Base-by-base conservation (phyloP, 371 early-diverging fungal species). In the Nematocida sp. region DNA sequence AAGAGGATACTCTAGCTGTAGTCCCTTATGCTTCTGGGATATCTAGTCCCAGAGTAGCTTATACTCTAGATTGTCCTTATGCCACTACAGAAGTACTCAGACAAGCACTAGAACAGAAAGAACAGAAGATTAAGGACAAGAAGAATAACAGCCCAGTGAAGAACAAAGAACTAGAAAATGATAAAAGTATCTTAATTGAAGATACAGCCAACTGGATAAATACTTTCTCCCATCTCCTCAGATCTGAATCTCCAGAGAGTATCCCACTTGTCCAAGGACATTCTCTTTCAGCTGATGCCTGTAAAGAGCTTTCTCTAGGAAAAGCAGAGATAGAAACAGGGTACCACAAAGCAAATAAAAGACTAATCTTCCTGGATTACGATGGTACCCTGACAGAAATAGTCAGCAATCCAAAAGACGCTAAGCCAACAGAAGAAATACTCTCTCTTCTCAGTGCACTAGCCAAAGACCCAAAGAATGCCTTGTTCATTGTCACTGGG, bases 311-410 rank as follows among this genome's bases (percentile, higher is more conserved):
- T 21, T 25, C 53, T 40, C 70, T 11, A 41, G 60, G 57, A 48
- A 45, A 47, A 40, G 61, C 35, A 23, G 47, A 29, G n/a, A 62
- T 76, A 27, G 53, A 52, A 27, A 27, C 25, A 19, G 49, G 43
- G 2, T 63, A 62, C 41, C 32, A 53, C 49, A 53, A 58, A 1
- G 60, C 64, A n/a, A 49, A 53, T 2, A 38, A 31, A 4, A 62
- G 64, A 43, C 45, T 60, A 1, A 46, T 80, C 25, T 21, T 83
- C 25, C 55, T 82, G 38, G 84, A 84, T 51, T 84, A 84, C 54
- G 84, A 84, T 76, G 84, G 84, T 5, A 84, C 84, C 29, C 53
- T 84, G 17, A 63, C 65, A 43, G 63, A 70, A 7, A 77, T 84
- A 41, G 58, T 49, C 23, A 29, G 45, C 1, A 63, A 67, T 19